These are phyloP conservation scores for Ceratocystis huliohia DNA, from an alignment of 2,329 filamentous ascomycete species.

Conservation along the genomic window DNA sequence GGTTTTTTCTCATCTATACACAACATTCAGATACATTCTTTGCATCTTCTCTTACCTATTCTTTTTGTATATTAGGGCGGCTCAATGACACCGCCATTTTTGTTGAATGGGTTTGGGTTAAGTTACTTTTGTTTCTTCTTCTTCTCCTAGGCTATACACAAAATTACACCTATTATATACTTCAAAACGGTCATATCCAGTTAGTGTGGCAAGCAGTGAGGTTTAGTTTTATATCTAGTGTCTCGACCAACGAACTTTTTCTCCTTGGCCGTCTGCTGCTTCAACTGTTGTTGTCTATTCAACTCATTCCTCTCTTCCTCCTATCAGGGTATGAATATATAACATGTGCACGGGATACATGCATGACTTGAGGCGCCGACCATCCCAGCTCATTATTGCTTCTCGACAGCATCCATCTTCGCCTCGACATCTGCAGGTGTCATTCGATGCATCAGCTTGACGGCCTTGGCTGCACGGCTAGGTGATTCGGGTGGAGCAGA, in stretches of 20 bases:
- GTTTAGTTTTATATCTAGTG: too few species aligned
- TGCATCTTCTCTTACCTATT: background rate
- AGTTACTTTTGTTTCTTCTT: background rate
- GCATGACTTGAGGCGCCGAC: background rate
- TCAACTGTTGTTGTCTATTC: background rate
- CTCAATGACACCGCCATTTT: background rate
- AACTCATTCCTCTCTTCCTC: background rate
- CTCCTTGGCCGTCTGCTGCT: background rate
- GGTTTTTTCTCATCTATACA: background rate
- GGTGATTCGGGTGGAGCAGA: conserved; percentile 39
- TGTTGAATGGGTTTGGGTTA: background rate
- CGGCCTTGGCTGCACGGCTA: conserved; percentile 43
- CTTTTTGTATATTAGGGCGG: background rate
- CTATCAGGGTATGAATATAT: too few species aligned
- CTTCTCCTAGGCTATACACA: background rate
- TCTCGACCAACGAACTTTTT: too few species aligned
- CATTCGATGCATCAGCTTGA: conserved; percentile 70
- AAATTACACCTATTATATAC: background rate
- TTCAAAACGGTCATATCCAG: too few species aligned
- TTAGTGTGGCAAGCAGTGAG: too few species aligned
- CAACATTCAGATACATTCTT: background rate
- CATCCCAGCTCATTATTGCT: conserved; percentile 18
- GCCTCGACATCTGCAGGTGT: conserved; percentile 51
- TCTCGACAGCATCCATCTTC: conserved; percentile 52
- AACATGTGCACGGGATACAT: too few species aligned